Conservation (phyloP, 805 yeast genomes). For the Metschnikowia dekortorum region DNA sequence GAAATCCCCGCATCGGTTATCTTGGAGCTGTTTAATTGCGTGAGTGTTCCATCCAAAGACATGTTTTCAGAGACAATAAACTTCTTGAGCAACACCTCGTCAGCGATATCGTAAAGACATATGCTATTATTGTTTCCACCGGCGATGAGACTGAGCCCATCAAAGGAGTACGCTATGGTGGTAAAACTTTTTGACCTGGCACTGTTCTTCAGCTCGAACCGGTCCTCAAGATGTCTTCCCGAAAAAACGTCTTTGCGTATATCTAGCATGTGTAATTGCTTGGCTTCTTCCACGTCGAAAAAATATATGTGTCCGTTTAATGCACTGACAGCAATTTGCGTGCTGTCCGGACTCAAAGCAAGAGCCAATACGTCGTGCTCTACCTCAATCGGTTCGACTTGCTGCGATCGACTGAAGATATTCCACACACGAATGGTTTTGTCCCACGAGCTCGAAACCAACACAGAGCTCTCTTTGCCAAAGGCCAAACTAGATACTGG, state of each 20-base stretch:
- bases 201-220: conserved; percentile 76
- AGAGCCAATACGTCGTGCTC: conserved; percentile 79
- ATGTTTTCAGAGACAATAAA: conserved; percentile 85
- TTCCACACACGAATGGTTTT: conserved; percentile 91
- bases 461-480: conserved; percentile 67
- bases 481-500: conserved; percentile 87
- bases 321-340: conserved; percentile 81
- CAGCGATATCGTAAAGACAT: conserved; percentile 84
- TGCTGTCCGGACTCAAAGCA: conserved; percentile 89
- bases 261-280: conserved; percentile 78
- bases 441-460: conserved; percentile 97
- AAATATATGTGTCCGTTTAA: conserved; percentile 82
- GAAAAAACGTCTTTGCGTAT: conserved; percentile 80
- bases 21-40: conserved; percentile 69
- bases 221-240: conserved; percentile 79
- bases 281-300: conserved; percentile 79
- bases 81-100: conserved; percentile 78
- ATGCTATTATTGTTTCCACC: conserved; percentile 92
- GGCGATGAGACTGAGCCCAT: conserved; percentile 82
- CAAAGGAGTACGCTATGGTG: conserved; percentile 78
- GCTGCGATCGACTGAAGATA: conserved; percentile 79
- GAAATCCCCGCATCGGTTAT: conserved; percentile 84
- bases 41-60: conserved; percentile 85
- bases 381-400: conserved; percentile 86
- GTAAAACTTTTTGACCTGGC: conserved; percentile 81